Conservation (phyloP, 768 basidiomycete species). For the Russula abietina region DNA sequence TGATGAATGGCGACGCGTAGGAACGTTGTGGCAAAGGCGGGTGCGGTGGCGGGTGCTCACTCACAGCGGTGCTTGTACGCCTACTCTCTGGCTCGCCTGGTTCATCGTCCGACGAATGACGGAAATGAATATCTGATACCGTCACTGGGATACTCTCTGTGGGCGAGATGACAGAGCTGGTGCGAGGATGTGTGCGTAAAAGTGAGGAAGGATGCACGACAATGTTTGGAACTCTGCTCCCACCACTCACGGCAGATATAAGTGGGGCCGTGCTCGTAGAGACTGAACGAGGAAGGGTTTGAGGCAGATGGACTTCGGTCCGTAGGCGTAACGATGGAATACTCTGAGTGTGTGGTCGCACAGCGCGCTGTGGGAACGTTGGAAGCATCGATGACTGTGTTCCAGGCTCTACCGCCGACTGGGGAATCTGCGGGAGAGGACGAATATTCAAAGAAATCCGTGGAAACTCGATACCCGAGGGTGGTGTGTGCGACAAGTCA, state of each 20-base stretch:
- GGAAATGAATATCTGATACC: slow-evolving; percentile 36
- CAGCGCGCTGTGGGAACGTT: background rate
- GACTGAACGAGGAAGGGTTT: slow-evolving; percentile 13
- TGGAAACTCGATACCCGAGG: slow-evolving; percentile 12
- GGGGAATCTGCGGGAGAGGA: slow-evolving; percentile 18
- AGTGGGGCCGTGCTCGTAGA: slow-evolving; percentile 9
- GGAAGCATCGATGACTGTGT: background rate
- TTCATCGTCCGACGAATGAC: slow-evolving; percentile 30
- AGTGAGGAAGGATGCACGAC: slow-evolving; percentile 24
- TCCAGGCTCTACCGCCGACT: background rate
- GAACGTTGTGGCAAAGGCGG: slow-evolving; percentile 27
- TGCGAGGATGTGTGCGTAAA: slow-evolving; percentile 22
- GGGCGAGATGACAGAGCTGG: slow-evolving; percentile 27
- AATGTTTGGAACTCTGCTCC: slow-evolving; percentile 7
- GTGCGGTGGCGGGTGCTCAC: slow-evolving; percentile 28
- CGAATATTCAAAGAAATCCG: slow-evolving; percentile 11
- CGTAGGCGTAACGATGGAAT: slow-evolving; percentile 16
- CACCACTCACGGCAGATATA: slow-evolving; percentile 1
- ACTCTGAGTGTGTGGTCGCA: slow-evolving; percentile 1
- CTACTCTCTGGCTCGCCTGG: slow-evolving; percentile 26
- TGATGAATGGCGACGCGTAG: slow-evolving; percentile 31
- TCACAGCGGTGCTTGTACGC: slow-evolving; percentile 22
- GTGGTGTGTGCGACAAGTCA: background rate
- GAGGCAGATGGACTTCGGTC: slow-evolving; percentile 12
- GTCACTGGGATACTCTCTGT: slow-evolving; percentile 34